phyloP scores from a whole-genome alignment of 164 flowering plant species.

The Sedum album region DNA sequence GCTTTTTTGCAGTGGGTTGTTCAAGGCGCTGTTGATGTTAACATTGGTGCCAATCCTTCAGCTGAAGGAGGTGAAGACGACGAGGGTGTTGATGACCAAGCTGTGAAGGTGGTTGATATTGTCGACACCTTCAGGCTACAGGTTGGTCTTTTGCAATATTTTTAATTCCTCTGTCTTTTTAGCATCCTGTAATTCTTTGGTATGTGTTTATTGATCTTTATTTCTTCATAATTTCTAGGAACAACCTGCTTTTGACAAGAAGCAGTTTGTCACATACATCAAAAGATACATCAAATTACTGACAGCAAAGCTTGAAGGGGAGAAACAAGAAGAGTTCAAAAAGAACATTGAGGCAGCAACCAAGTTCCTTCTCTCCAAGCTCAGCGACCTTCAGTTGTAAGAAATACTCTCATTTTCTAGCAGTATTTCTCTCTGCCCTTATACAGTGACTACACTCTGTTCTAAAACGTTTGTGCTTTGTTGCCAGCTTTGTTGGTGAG shows the following conservation, averaged over 20 bases:
- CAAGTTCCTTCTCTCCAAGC: too few species aligned
- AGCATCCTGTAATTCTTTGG: too few species aligned
- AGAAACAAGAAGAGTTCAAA: constrained; percentile 58
- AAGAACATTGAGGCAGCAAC: too few species aligned
- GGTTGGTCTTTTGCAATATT: background rate
- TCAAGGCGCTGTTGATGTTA: background rate
- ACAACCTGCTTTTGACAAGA: constrained; percentile 88
- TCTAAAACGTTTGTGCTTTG: too few species aligned
- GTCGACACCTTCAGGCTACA: background rate
- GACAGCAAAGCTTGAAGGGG: constrained; percentile 57
- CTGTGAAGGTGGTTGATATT: background rate
- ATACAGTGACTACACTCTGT: too few species aligned
- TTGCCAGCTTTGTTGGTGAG: too few species aligned
- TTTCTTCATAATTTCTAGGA: constrained; percentile 36
- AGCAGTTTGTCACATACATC: constrained; percentile 54
- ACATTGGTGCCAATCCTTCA: background rate
- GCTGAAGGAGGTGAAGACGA: background rate
- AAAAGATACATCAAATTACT: constrained; percentile 67
- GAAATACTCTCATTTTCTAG: too few species aligned
- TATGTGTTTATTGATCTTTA: background rate
- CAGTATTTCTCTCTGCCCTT: too few species aligned
- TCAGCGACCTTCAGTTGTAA: too few species aligned
- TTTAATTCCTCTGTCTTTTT: too few species aligned
- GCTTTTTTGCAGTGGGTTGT: background rate
- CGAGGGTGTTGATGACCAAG: background rate